phyloP scores from a whole-genome alignment of 202 grass and related monocot genomes.

The Saccharum hybrid region DNA sequence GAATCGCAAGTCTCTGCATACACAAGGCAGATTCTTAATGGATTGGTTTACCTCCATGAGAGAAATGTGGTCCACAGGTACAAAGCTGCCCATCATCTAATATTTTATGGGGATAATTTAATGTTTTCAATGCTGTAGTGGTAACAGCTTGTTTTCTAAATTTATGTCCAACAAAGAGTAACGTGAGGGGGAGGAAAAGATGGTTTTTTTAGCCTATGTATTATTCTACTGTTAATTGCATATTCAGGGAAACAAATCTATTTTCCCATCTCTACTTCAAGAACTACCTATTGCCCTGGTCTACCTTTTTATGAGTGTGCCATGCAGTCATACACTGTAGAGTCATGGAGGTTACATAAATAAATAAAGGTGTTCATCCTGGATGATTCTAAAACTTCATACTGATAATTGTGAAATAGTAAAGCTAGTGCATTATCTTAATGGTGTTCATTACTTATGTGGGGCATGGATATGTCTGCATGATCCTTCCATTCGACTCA shows the following conservation, averaged over 20 bases:
- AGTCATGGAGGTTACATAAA: conserved; percentile 2
- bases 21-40: conserved; percentile 90
- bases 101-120: conserved; percentile 24
- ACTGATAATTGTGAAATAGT: not conserved
- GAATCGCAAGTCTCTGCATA: conserved; percentile 91
- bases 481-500: conserved; percentile 27
- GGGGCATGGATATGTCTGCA: not conserved
- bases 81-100: conserved; percentile 16
- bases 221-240: conserved; percentile 36
- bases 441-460: conserved; percentile 8
- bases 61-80: conserved; percentile 97
- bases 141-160: not conserved
- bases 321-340: conserved; percentile 3
- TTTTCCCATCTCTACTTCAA: not conserved
- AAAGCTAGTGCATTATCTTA: not conserved
- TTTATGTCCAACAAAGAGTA: conserved; percentile 10
- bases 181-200: not conserved
- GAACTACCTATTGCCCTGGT: not conserved
- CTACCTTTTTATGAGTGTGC: conserved; percentile 32
- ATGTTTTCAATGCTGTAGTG: not conserved
- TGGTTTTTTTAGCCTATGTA: conserved; percentile 19
- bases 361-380: conserved; percentile 23
- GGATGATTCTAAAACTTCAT: not conserved
- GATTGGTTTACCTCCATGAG: conserved; percentile 93
- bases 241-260: conserved; percentile 17